Evolutionary conservation across 1,139 yeast species (phyloP), one percentile per base, ranked within the genome.

Genomic region (Citeromyces siamensis): DNA sequence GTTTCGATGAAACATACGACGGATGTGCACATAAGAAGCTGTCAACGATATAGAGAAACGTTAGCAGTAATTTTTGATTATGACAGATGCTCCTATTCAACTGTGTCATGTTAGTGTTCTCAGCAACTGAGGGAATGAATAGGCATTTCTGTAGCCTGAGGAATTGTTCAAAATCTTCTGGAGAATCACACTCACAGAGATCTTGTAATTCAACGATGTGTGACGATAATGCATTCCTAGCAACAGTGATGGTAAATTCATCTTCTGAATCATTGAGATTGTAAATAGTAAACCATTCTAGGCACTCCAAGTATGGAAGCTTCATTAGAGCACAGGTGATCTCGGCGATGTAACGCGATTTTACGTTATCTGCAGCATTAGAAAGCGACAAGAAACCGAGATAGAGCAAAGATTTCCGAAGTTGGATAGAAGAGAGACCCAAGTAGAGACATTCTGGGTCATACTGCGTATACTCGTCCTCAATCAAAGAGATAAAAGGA

Each of bases 341-440:
- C 8, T 39, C 38, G 19, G 38, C 26, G 5, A 38, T 23, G 16
- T 38, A 39, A 7, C 33, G 38, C 9, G 35, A 35, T 5, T 37
- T 13, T 22, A 17, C 26, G 16, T 22, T 34, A n/a, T 35, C 32
- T 9, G 34, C 32, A 3, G 32, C 4, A 6, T 23, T 21, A n/a
- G 42, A 16, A 6, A 16, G 31, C 6, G 32, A 18, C 9, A 18
- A 20, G 16, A 35, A 38, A 16, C 17, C 21, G n/a, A 43, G 34
- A 19, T 32, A 9, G n/a, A 46, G 33, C 19, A 46, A 18, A 6
- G 16, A 16, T 17, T 40, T 37, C 10, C 49, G 36, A 5, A 38
- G 21, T 6, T 37, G 37, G 12, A 46, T 41, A 3, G 50, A 46
- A 13, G 44, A 48, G 5, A 39, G 10, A 3, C 46, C 46, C 7